phyloP scores from a whole-genome alignment of 768 basidiomycete genomes.

The Psilocybe tampanensis region DNA sequence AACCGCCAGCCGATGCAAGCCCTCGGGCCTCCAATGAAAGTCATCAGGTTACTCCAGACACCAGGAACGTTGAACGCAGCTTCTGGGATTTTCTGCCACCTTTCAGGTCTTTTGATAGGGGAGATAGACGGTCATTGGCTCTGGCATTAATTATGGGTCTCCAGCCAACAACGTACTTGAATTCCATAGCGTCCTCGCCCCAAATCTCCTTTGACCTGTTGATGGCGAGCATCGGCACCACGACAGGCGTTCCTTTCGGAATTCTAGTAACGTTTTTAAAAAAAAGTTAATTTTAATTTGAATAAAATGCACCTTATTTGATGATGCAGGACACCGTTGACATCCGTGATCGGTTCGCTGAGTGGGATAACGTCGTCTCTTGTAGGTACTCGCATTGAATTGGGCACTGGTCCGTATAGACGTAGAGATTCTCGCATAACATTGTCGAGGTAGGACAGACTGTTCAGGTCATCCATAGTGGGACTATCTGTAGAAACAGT shows the following conservation, averaged over 20 bases:
- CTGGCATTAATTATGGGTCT: background rate
- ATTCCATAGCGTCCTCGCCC: slow-evolving; percentile 63
- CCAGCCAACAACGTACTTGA: slow-evolving; percentile 42
- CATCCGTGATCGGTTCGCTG: slow-evolving; percentile 45
- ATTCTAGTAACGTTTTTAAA: slow-evolving; percentile 24
- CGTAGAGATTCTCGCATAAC: slow-evolving; percentile 63
- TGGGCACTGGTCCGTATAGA: slow-evolving; percentile 51
- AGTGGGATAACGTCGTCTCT: slow-evolving; percentile 57
- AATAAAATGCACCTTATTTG: slow-evolving; percentile 34
- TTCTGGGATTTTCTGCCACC: slow-evolving; percentile 55
- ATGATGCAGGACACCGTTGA: slow-evolving; percentile 39
- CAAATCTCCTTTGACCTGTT: slow-evolving; percentile 56
- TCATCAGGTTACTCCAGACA: slow-evolving; percentile 52
- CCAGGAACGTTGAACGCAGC: slow-evolving; percentile 46
- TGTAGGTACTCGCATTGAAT: slow-evolving; percentile 42
- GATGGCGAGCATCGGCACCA: slow-evolving; percentile 51
- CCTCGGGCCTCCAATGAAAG: slow-evolving; percentile 64
- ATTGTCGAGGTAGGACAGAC: slow-evolving; percentile 66
- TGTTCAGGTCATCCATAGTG: slow-evolving; percentile 66
- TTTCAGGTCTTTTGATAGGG: slow-evolving; percentile 57
- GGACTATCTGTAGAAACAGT: slow-evolving; percentile 54
- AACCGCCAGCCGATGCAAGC: slow-evolving; percentile 72
- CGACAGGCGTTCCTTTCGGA: slow-evolving; percentile 42
- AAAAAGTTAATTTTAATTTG: background rate
- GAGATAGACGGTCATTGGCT: background rate